Conservation (phyloP, 441 rosid species). For the Jatropha podagrica region DNA sequence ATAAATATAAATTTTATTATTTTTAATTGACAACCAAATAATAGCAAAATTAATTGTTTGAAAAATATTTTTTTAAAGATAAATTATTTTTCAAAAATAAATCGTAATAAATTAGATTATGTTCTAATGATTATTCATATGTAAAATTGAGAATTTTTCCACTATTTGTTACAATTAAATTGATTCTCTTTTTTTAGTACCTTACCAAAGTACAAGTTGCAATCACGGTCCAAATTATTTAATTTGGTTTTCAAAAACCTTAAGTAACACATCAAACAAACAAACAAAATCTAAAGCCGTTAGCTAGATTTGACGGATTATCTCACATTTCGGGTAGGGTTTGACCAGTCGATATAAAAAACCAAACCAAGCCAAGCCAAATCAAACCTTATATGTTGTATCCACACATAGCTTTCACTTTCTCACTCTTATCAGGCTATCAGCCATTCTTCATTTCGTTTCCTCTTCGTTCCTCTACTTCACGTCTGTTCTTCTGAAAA, state of each 20-base stretch:
- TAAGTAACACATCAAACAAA: neutral
- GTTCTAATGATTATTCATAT: no score
- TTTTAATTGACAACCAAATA: no score
- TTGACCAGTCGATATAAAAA: slow-evolving; percentile 20
- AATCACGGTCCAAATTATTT: neutral
- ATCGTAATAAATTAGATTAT: no score
- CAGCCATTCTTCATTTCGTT: slow-evolving; percentile 1
- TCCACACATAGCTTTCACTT: neutral
- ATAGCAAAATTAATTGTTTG: no score
- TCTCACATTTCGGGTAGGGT: slow-evolving; percentile 22
- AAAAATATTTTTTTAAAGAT: no score
- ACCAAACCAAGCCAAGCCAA: neutral
- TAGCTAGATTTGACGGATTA: slow-evolving; percentile 16
- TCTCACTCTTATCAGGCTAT: slow-evolving; percentile 1
- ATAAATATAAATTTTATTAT: no score
- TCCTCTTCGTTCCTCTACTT: neutral
- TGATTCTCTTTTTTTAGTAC: no score
- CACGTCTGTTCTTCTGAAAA: neutral
- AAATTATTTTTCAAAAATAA: no score
- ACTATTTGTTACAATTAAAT: no score
- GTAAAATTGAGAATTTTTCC: no score
- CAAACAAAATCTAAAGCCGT: neutral
- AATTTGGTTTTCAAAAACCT: neutral
- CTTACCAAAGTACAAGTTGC: neutral
- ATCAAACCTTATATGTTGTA: neutral